These are phyloP conservation scores for Letharia columbiana DNA, from an alignment of 495 filamentous ascomycete genomes.

Conservation along the genomic window DNA sequence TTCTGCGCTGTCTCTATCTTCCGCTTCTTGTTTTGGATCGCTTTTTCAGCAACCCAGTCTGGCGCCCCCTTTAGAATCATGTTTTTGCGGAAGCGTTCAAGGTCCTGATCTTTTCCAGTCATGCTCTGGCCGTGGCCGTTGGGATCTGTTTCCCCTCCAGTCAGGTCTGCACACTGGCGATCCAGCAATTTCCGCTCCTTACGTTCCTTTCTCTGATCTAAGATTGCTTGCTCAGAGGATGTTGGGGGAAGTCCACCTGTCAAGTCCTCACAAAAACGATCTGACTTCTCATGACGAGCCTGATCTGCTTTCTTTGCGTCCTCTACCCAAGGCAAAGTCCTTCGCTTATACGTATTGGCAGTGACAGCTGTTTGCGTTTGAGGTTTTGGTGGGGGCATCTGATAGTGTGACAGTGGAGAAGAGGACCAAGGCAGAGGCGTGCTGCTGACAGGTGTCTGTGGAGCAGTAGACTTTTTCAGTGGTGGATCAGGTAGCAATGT, in stretches of 20 bases:
- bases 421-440: slow-evolving; percentile 30
- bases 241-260: not conserved
- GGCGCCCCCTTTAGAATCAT: not conserved
- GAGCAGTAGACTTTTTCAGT: not conserved
- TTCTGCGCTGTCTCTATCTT: slow-evolving; percentile 18
- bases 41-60: not conserved
- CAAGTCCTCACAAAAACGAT: not conserved
- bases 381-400: slow-evolving; percentile 7
- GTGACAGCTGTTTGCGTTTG: slow-evolving; percentile 26
- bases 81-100: not conserved
- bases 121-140: not conserved
- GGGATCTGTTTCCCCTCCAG: not conserved
- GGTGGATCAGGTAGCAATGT: slow-evolving; percentile 20
- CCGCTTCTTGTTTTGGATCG: slow-evolving; percentile 35
- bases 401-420: slow-evolving; percentile 27
- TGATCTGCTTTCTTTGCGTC: slow-evolving; percentile 31
- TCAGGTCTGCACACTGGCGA: not conserved
- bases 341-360: slow-evolving; percentile 39
- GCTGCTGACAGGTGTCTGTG: slow-evolving; percentile 16
- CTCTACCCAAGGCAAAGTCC: slow-evolving; percentile 49
- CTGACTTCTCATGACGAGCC: slow-evolving; percentile 7
- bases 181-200: not conserved
- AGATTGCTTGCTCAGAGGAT: not conserved
- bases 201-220: not conserved
- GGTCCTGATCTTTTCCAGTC: not conserved